A percentile compares a stretch with the other conserved stretches of the same genome.
Conservation (phyloP, 163 green algal genomes). For the Chlorella variabilis region DNA sequence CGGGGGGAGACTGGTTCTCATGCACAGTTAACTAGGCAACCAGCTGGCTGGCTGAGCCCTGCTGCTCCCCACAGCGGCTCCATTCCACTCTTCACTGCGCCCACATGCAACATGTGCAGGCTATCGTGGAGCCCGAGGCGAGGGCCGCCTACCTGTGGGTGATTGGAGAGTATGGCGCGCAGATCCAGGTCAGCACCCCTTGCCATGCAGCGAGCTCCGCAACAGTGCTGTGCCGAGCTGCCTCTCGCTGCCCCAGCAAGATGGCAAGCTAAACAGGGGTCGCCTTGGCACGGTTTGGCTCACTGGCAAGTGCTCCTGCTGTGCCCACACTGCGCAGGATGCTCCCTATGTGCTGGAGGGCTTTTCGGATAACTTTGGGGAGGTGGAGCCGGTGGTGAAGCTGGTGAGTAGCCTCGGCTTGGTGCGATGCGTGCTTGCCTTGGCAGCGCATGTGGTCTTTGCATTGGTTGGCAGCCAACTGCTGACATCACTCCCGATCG, state of each 20-base stretch:
- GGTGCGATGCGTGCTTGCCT: background rate
- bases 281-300: no score
- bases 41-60: background rate
- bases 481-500: no score
- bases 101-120: background rate
- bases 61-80: background rate
- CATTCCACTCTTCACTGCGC: background rate
- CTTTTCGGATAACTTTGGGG: slow-evolving; percentile 65
- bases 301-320: background rate
- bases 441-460: no score
- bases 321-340: slow-evolving; percentile 57
- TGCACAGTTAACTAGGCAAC: no score
- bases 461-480: no score
- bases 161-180: slow-evolving; percentile 84
- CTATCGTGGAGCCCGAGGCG: slow-evolving; percentile 70
- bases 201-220: no score
- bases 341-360: slow-evolving; percentile 92
- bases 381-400: slow-evolving; percentile 67
- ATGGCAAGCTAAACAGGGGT: no score
- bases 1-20: no score
- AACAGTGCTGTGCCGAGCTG: no score
- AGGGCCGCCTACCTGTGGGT: slow-evolving; percentile 91
- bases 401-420: slow-evolving; percentile 49
- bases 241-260: no score
- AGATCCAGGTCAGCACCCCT: slow-evolving; percentile 67